Evolutionary conservation across 495 filamentous ascomycete genomes (phyloP), one percentile per base, ranked within the genome.

Genomic region (Penicillium argentinense): DNA sequence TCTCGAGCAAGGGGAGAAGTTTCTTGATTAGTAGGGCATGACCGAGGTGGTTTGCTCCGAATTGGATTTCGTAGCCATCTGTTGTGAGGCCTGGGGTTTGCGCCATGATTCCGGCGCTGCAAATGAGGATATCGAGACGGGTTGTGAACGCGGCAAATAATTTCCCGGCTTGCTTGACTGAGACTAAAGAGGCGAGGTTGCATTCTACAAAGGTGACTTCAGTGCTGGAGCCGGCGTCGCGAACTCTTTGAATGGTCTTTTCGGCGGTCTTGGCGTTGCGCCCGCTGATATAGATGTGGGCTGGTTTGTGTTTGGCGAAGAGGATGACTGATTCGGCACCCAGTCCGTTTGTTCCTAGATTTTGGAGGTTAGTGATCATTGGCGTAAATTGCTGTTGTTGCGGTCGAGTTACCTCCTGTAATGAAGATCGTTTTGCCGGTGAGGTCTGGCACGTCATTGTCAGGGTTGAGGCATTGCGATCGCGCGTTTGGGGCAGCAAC

Each of bases 41-140:
- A 5, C 78, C 81, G 32, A 89, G 64, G 56, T 88, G 79, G 54
- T 89, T 91, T 3, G 78, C 81, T 6, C 78, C 83, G 41, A 88
- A 82, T 47, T 87, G 82, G 9, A 80, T 61, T 55, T 90, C 85
- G 62, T 81, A 86, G 16, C 84, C 83, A 39, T 89, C 82, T 1
- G 55, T 46, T 0, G 83, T 83, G 3, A 68, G 48, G 0, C 52
- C 62, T 4, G 57, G 68, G 0, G 76, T 68, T 1, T 66, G 28
- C 0, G 73, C 78, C 79, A 87, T 84, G 47, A 88, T 76, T 3
- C 84, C 85, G 4, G 86, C 85, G 49, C 86, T 90, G 67, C 79
- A 79, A 32, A 88, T 72, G 0, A 89, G 66, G 18, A 83, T 62
- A 49, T 88, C 78, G 13, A 85, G 56, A 1, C 55, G 59, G 8